These are phyloP conservation scores for Pyrus communis DNA, from an alignment of 306 rosid genomes.

Conservation along the genomic window DNA sequence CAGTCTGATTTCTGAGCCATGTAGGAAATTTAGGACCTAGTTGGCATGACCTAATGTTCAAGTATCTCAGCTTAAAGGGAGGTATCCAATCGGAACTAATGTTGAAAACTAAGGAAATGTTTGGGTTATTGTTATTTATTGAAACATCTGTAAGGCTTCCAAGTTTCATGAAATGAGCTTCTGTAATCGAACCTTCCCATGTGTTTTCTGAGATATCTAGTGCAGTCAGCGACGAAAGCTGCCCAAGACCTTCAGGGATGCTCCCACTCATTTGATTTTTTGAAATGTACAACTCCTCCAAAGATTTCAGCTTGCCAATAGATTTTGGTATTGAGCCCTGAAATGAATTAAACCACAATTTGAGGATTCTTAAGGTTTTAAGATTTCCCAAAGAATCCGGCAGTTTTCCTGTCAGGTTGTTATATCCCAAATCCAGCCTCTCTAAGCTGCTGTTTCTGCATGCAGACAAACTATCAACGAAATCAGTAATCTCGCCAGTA, in stretches of 20 bases:
- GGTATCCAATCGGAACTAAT: constrained; percentile 23
- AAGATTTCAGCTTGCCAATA: constrained; percentile 22
- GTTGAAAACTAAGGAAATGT: constrained; percentile 3
- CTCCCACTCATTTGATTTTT: background rate
- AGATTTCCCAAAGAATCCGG: constrained; percentile 15
- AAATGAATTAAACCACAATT: background rate
- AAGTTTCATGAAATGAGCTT: constrained; percentile 2
- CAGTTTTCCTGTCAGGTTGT: constrained; percentile 10
- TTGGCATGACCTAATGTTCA: background rate
- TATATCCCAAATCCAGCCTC: background rate
- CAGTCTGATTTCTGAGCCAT: constrained; percentile 17
- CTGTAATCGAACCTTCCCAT: constrained; percentile 14
- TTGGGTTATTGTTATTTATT: background rate
- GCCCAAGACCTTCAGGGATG: constrained; percentile 16
- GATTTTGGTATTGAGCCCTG: constrained; percentile 24
- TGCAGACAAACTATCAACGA: background rate
- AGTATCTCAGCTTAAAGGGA: constrained; percentile 5
- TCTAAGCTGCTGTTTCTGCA: background rate
- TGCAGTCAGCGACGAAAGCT: background rate
- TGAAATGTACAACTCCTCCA: constrained; percentile 5
- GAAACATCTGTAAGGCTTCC: background rate
- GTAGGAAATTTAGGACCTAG: constrained; percentile 17
- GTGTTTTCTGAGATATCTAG: background rate
- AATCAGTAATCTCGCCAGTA: constrained; percentile 6
- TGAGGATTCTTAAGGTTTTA: background rate